phyloP scores from a whole-genome alignment of 345 rosid species.

The Mercurialis annua region DNA sequence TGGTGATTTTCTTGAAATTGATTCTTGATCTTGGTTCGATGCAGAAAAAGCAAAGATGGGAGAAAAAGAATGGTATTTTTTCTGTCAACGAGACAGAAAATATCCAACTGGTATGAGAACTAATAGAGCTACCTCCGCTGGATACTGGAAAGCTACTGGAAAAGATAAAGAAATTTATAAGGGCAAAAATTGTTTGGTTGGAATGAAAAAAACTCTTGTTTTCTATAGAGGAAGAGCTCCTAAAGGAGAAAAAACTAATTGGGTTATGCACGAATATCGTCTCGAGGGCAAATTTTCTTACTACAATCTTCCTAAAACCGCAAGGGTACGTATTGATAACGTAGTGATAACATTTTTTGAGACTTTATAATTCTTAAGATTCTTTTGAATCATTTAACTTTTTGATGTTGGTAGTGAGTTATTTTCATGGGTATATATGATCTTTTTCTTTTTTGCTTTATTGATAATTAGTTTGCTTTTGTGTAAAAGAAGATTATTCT shows the following conservation, averaged over 20 bases:
- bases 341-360: no score
- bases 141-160: conserved; percentile 98
- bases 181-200: conserved; percentile 68
- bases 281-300: conserved; percentile 82
- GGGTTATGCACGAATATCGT: conserved; percentile 97
- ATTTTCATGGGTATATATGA: conserved; percentile 31
- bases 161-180: conserved; percentile 80
- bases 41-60: conserved; percentile 94
- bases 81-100: conserved; percentile 84
- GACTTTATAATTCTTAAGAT: no score
- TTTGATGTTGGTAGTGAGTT: conserved; percentile 33
- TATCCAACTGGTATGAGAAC: conserved; percentile 99
- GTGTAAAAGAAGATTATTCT: conserved; percentile 35
- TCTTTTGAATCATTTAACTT: conserved; percentile 12
- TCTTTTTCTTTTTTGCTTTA: conserved; percentile 3
- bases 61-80: conserved; percentile 91
- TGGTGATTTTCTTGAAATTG: not conserved
- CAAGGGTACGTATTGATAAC: conserved; percentile 51
- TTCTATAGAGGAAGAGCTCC: conserved; percentile 97
- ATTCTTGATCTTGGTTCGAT: conserved; percentile 4
- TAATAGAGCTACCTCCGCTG: conserved; percentile 83
- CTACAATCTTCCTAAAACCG: conserved; percentile 55
- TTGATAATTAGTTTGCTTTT: conserved; percentile 18
- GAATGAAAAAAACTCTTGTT: conserved; percentile 99
- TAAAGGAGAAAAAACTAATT: conserved; percentile 86